A percentile compares a stretch with the other conserved stretches of the same genome.
Conservation (phyloP, 495 filamentous ascomycete genomes). For the Penicillium samsonianum region DNA sequence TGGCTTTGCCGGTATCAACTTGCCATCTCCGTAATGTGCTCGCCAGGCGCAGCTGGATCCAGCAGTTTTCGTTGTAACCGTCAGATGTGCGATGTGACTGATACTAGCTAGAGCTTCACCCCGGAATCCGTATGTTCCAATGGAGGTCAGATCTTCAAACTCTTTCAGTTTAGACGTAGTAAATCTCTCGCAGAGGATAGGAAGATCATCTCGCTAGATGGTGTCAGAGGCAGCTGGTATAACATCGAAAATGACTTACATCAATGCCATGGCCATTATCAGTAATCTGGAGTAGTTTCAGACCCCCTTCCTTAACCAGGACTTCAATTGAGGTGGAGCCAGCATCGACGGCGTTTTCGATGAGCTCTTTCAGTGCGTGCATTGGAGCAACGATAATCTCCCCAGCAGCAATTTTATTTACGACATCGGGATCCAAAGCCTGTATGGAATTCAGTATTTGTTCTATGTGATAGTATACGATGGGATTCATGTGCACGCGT, state of each 20-base stretch:
- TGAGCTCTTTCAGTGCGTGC: slow-evolving; percentile 94
- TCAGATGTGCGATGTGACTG: slow-evolving; percentile 96
- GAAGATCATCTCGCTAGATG: slow-evolving; percentile 77
- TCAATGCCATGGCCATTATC: slow-evolving; percentile 98
- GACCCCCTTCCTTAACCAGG: slow-evolving; percentile 91
- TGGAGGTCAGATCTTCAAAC: slow-evolving; percentile 90
- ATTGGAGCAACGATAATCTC: slow-evolving; percentile 98
- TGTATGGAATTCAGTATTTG: slow-evolving; percentile 31
- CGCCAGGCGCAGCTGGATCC: slow-evolving; percentile 88
- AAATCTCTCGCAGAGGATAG: slow-evolving; percentile 94
- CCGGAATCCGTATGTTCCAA: slow-evolving; percentile 95
- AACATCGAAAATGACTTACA: slow-evolving; percentile 48
- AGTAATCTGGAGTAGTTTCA: slow-evolving; percentile 95
- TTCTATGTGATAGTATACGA: neutral
- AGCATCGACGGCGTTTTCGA: slow-evolving; percentile 97
- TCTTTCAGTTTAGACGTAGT: slow-evolving; percentile 95
- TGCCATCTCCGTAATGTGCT: slow-evolving; percentile 84
- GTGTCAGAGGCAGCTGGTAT: slow-evolving; percentile 8
- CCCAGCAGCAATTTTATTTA: slow-evolving; percentile 99
- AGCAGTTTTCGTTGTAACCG: slow-evolving; percentile 89
- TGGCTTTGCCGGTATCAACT: slow-evolving; percentile 83
- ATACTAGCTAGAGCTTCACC: slow-evolving; percentile 98
- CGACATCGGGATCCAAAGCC: slow-evolving; percentile 92
- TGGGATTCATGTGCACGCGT: neutral
- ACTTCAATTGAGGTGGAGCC: slow-evolving; percentile 91